Base-by-base conservation (phyloP, 2,329 filamentous ascomycete genomes). In the Calonectria hongkongensis region DNA sequence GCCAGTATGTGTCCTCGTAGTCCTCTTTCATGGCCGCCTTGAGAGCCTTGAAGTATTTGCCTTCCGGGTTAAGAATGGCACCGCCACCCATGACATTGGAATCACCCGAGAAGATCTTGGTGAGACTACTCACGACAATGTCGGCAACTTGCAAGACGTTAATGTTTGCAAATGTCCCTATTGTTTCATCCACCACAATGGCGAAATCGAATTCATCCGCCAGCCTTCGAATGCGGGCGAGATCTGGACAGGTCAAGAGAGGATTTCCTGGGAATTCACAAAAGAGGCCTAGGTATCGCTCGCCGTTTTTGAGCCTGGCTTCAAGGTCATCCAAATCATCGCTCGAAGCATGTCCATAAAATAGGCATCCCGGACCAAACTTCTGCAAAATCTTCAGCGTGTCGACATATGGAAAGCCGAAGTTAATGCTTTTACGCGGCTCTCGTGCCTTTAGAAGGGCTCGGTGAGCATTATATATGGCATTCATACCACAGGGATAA, bases 81-180 rank as follows among this genome's bases (percentile, higher is more conserved):
- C 93, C 94, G 69, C 97, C 97, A 71, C 96, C 97, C 96, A 98
- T 98, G 77, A 99, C 97, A 83, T 99, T 98, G 83, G 95, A 97
- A 84, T 98, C 97, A 64, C 97, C 97, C 69, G 95, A 98, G 86
- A 99, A 99, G 67, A 98, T 94, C 84, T 99, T 99, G 62, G 97
- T 98, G 72, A 99, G 88, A 82, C 95, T 98, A 87, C 95, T 98
- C 70, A 98, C 96, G 6, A 98, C 94, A 18, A 98, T 89, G 84
- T 99, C 97, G 72, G 95, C 94, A 81, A 93, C 94, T 3, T 94
- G 95, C 6, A 99, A 89, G 4, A 99, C 95, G 82, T 98, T 95
- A 79, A 98, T 93, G 82, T 99, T 99, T 81, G 97, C 92, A 82
- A 98, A 98, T 70, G 97, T 99, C 78, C 96, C 96, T 73, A 99